phyloP scores from a whole-genome alignment of 352 stramenopile genomes.

The Phytopythium litorale region DNA sequence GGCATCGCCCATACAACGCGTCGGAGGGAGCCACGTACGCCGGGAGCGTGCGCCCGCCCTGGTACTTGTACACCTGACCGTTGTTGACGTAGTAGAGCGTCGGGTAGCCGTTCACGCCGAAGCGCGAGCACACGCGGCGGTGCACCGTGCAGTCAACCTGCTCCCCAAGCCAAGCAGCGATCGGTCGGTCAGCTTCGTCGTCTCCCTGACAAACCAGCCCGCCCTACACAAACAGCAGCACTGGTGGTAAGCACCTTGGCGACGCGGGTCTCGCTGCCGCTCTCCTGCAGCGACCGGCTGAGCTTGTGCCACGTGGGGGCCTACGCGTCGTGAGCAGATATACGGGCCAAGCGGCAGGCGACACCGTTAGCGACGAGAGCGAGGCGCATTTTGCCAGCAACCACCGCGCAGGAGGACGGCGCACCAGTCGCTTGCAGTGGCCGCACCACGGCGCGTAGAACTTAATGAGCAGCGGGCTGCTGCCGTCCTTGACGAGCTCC shows the following conservation, averaged over 20 bases:
- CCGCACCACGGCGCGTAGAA: slow-evolving; percentile 81
- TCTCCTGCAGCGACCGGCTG: slow-evolving; percentile 63
- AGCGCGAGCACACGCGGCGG: slow-evolving; percentile 78
- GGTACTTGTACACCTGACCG: slow-evolving; percentile 75
- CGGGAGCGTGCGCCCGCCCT: slow-evolving; percentile 61
- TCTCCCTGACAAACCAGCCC: not conserved
- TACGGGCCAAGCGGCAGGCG: not conserved
- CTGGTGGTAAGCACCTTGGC: slow-evolving; percentile 39
- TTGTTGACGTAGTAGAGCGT: slow-evolving; percentile 75
- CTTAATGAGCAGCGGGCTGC: slow-evolving; percentile 75
- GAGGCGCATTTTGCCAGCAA: not conserved
- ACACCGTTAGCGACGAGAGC: not conserved
- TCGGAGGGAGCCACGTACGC: slow-evolving; percentile 26
- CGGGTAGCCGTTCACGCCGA: slow-evolving; percentile 77
- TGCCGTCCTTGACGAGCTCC: slow-evolving; percentile 50
- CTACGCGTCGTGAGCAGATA: slow-evolving; percentile 4
- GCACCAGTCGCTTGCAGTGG: slow-evolving; percentile 77
- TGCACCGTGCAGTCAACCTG: slow-evolving; percentile 65
- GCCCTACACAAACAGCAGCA: not conserved
- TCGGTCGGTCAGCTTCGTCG: not conserved
- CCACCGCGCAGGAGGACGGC: slow-evolving; percentile 4
- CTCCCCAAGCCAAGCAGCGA: not conserved
- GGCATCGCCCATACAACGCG: not conserved
- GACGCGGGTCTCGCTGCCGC: slow-evolving; percentile 45
- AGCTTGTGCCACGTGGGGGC: slow-evolving; percentile 71